Evolutionary conservation across 2,329 filamentous ascomycete species (phyloP), one percentile per base, ranked within the genome.

Genomic region (Hypoxylon sp.): DNA sequence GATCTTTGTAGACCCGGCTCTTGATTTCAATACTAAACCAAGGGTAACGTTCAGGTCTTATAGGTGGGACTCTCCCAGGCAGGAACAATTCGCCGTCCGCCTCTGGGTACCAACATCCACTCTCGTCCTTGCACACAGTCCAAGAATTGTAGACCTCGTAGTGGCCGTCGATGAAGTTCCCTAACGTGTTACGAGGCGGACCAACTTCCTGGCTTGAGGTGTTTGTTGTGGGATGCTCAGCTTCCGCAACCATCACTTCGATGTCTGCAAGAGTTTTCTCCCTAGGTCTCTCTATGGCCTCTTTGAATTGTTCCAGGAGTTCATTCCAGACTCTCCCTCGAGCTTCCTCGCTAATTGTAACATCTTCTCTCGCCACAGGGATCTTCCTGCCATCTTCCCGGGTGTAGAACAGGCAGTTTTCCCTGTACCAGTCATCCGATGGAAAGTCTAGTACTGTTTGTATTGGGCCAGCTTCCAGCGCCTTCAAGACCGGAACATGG

Each of bases 11-110:
- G 17, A 49, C 55, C 36, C 28, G 25, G 30, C 55, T 58, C 19
- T 58, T 58, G 30, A 58, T 49, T 34, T 58, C 55, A 23, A 58
- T 49, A 19, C 55, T 49, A 21, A 58, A 49, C 55, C 55, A 58
- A 5, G 43, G 23, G 9, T 58, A 58, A 7, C 13, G 6, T 19
- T 23, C 4, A 4, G 55, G 55, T 25, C 55, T 43, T 11, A 48
- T 32, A 21, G 55, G 55, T n/a, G 43, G 41, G 9, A 34, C 11
- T 23, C 38, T 49, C 30, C 25, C 13, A 9, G 19, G 23, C 19
- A 21, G 30, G 19, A 36, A 45, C n/a, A 21, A 36, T 34, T 25
- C 17, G n/a, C 43, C 43, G 9, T 58, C 43, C 2, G 17, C 30
- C 36, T 13, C 17, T 10, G 14, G n/a, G 17, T 58, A 58, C 55